Conservation (phyloP, 371 early-diverging fungal species). For the Rhizopus microsporus region DNA sequence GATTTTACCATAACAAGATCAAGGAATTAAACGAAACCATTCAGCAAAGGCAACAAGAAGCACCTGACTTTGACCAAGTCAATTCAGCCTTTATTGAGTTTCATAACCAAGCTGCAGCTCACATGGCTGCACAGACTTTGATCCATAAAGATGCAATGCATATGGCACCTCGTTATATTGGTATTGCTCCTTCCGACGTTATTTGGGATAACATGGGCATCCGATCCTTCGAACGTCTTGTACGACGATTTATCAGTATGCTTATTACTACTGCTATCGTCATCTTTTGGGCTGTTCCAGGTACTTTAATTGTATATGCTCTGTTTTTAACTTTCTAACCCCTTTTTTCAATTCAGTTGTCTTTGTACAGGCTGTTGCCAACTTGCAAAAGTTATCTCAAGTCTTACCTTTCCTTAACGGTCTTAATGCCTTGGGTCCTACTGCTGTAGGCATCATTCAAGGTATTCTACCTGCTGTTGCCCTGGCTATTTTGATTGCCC, state of each 20-base stretch:
- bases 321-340: not conserved
- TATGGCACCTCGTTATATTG: slow-evolving; percentile 68
- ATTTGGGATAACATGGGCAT: slow-evolving; percentile 83
- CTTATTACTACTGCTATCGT: slow-evolving; percentile 53
- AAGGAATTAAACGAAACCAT: slow-evolving; percentile 58
- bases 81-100: slow-evolving; percentile 84
- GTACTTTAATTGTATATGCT: slow-evolving; percentile 13
- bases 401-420: slow-evolving; percentile 50
- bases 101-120: slow-evolving; percentile 76
- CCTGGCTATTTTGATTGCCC: slow-evolving; percentile 68
- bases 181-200: slow-evolving; percentile 76
- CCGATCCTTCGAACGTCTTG: slow-evolving; percentile 53
- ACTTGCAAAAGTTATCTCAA: slow-evolving; percentile 57
- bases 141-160: slow-evolving; percentile 65
- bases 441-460: slow-evolving; percentile 65
- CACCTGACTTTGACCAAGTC: slow-evolving; percentile 26
- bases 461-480: slow-evolving; percentile 80
- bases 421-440: slow-evolving; percentile 33
- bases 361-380: slow-evolving; percentile 65
- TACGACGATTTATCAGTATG: slow-evolving; percentile 55
- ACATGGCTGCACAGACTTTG: slow-evolving; percentile 80
- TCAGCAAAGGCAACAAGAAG: slow-evolving; percentile 31
- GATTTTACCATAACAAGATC: slow-evolving; percentile 57
- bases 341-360: slow-evolving; percentile 29
- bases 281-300: slow-evolving; percentile 74